Conservation (phyloP, 331 rosid species). For the Quercus lobata region DNA sequence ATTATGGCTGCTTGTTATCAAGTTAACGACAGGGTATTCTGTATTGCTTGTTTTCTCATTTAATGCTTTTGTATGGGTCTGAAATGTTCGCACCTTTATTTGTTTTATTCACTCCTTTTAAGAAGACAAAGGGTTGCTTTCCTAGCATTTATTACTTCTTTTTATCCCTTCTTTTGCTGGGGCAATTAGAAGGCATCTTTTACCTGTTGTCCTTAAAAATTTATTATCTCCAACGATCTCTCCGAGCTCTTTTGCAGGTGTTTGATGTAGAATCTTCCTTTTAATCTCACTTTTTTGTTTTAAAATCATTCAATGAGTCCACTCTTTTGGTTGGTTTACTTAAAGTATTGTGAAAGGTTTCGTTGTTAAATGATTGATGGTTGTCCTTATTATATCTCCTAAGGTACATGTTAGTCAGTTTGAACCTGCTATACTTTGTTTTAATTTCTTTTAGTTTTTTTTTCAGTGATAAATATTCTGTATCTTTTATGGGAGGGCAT, state of each 20-base stretch:
- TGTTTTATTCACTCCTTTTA: constrained; percentile 44
- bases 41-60: constrained; percentile 26
- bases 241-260: constrained; percentile 12
- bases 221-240: constrained; percentile 39
- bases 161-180: constrained; percentile 26
- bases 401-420: neutral
- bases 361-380: neutral
- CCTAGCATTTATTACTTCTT: constrained; percentile 33
- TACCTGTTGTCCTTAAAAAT: constrained; percentile 23
- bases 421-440: neutral
- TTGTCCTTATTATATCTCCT: neutral
- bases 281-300: neutral
- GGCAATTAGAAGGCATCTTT: constrained; percentile 25
- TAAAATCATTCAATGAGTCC: constrained; percentile 14
- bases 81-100: constrained; percentile 31
- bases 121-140: constrained; percentile 33
- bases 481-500: neutral
- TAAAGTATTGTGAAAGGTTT: neutral
- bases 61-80: constrained; percentile 41
- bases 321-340: constrained; percentile 26
- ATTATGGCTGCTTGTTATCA: neutral
- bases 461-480: neutral
- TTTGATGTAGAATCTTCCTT: constrained; percentile 14
- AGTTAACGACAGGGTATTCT: neutral
- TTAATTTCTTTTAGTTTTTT: neutral